phyloP scores from a whole-genome alignment of 2,329 filamentous ascomycete genomes.

The Stemphylium beticola region DNA sequence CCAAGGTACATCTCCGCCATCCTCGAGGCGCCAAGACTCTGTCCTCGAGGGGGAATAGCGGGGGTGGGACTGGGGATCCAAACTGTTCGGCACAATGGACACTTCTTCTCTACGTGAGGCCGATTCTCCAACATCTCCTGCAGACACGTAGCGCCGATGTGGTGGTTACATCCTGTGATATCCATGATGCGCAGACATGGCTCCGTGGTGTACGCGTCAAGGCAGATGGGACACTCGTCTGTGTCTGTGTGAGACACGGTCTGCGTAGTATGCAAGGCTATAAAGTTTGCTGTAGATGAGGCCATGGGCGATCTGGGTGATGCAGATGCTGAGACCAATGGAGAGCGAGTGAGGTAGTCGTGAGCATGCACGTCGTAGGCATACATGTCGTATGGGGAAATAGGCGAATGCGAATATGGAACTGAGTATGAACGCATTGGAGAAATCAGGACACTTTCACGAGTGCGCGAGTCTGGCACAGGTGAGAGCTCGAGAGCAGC shows the following conservation, averaged over 20 bases:
- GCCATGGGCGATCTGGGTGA: neutral
- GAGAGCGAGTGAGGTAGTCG: neutral
- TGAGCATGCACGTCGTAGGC: too few species aligned
- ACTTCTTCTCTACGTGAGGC: constrained; percentile 20
- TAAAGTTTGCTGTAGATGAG: neutral
- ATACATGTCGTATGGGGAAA: too few species aligned
- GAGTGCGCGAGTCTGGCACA: too few species aligned
- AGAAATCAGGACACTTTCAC: too few species aligned
- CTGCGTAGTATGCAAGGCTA: constrained; percentile 1
- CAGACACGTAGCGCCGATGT: constrained; percentile 22
- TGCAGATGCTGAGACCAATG: neutral
- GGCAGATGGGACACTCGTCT: constrained; percentile 29
- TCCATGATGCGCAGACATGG: constrained; percentile 18
- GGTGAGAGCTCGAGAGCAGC: too few species aligned
- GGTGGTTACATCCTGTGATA: constrained; percentile 22
- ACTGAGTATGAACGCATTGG: too few species aligned
- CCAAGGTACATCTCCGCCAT: neutral
- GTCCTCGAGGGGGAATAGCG: neutral
- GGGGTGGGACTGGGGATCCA: constrained; percentile 17
- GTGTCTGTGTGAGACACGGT: neutral
- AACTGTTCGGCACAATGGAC: constrained; percentile 30
- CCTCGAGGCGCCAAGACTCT: neutral
- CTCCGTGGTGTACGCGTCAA: constrained; percentile 22
- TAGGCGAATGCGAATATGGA: too few species aligned
- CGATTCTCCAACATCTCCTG: constrained; percentile 10